Base-by-base conservation (phyloP, 2,329 filamentous ascomycete species). In the Ophiosphaerella narmari region DNA sequence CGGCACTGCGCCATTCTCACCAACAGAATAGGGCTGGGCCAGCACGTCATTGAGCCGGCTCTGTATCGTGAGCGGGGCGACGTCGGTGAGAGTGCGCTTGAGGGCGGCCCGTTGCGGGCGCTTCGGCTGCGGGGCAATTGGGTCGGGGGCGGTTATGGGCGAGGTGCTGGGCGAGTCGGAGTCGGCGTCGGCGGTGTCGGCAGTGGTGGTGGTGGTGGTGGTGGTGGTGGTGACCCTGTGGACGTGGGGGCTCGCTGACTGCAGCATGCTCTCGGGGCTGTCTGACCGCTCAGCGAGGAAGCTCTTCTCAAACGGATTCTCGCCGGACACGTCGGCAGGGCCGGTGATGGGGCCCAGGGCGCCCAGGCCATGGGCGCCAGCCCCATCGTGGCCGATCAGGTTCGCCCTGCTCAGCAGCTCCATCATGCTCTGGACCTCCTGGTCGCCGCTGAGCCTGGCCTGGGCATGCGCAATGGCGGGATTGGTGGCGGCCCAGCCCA, bases 11-110 rank as follows among this genome's bases (percentile, higher is more conserved):
- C 73, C 26, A 74, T 61, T 46, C 66, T 76, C 44, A 14, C 84
- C 81, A n/a, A 82, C 76, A 23, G 86, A 77, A 69, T 90, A 96
- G 13, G 93, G 92, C 70, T 92, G 87, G 21, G 91, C 86, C 73
- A 97, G 80, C 43, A 88, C 87, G 66, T 97, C 92, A 63, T 93
- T 84, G 39, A 97, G 84, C 74, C 88, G 93, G 63, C 88, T 87
- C 72, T 95, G 90, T 57, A 95, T 77, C 14, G 86, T 86, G 24
- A 89, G 80, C 14, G 89, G 83, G 44, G 84, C 83, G 18, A 89
- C 84, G 72, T 97, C 93, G 13, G 93, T 97, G 75, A 89, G 88
- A 14, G 93, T 96, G 65, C 93, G 85, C 75, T 92, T 95, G 55
- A 97, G 75, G 53, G 82, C 89, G 44, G 85, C 82, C 47, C 86